Evolutionary conservation across 805 yeast species (phyloP), one percentile per base, ranked within the genome.

Genomic region (Starmerella scarabaei): DNA sequence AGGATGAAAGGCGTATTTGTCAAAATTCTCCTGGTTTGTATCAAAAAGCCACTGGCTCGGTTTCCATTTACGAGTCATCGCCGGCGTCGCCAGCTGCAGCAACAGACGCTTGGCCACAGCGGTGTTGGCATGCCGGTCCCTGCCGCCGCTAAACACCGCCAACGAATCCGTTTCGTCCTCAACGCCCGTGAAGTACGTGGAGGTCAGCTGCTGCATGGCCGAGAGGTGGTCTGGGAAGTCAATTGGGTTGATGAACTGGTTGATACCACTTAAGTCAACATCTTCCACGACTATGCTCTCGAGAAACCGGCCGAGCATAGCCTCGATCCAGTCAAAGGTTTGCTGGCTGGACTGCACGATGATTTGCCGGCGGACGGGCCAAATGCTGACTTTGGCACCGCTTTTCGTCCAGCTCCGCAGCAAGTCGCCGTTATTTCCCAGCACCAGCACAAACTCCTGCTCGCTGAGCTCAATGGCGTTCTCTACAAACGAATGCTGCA

Each of bases 321-420:
- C 63, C 40, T 60, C 57, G 17, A 72, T 69, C 58, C 67, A 69
- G 20, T 60, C 57, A 28, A 64, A 57, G 28, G 70, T 71, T 17
- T 53, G 46, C 5, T 54, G 58, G 0, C 71, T 63, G 6, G 72
- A 69, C n/a, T 55, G 44, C 14, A 71, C 56, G 8, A 57, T 45
- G 16, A 71, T 56, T 26, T 55, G 58, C 21, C 45, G 48, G 15
- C 53, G 54, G 5, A 52, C 54, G 1, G 64, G 51, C 30, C 58
- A 59, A 28, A 69, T 59, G 4, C 56, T 46, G 27, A 70, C 55
- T 35, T 56, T 50, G 3, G 66, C 63, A 1, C 73, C 74, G 1
- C 62, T 57, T 36, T 65, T 52, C 17, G 65, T 57, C 52, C 71
- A 55, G 37, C 62, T 59, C 31, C 66, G 59, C 6, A 68, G 53